phyloP scores from a whole-genome alignment of 345 rosid species.

The Arabis alpina region DNA sequence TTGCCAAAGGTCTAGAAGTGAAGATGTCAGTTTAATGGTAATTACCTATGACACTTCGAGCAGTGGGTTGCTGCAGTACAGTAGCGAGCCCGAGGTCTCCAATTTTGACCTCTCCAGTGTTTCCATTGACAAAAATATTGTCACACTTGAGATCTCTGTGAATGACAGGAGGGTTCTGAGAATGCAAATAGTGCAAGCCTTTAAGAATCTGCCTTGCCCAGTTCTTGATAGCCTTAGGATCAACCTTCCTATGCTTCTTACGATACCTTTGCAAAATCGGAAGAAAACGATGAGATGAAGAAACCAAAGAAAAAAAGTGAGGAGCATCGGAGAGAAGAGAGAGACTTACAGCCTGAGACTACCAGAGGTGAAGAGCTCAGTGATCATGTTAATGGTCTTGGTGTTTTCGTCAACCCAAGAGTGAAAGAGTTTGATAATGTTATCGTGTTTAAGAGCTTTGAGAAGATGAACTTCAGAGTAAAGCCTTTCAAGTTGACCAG shows the following conservation, averaged over 20 bases:
- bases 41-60: slow-evolving; percentile 77
- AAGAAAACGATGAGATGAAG: not conserved
- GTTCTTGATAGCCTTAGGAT: slow-evolving; percentile 76
- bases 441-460: slow-evolving; percentile 75
- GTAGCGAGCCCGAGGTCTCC: slow-evolving; percentile 91
- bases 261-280: slow-evolving; percentile 52
- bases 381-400: slow-evolving; percentile 90
- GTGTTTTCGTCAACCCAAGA: slow-evolving; percentile 91
- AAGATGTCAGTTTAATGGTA: not conserved
- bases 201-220: slow-evolving; percentile 84
- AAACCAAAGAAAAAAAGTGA: not conserved
- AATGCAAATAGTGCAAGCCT: slow-evolving; percentile 70
- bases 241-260: slow-evolving; percentile 73
- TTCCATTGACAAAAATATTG: slow-evolving; percentile 82
- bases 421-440: slow-evolving; percentile 72
- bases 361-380: slow-evolving; percentile 96
- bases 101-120: slow-evolving; percentile 82
- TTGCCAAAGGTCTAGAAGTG: slow-evolving; percentile 1
- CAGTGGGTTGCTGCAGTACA: slow-evolving; percentile 79
- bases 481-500: slow-evolving; percentile 73
- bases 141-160: slow-evolving; percentile 93
- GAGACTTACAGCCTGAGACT: slow-evolving; percentile 74
- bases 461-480: slow-evolving; percentile 87
- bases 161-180: slow-evolving; percentile 69
- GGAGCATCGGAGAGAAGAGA: slow-evolving; percentile 17